A percentile compares a stretch with the other conserved stretches of the same genome.
These are phyloP conservation scores for Excoecaria cochinchinensis DNA, from an alignment of 345 rosid genomes.

Conservation along the genomic window DNA sequence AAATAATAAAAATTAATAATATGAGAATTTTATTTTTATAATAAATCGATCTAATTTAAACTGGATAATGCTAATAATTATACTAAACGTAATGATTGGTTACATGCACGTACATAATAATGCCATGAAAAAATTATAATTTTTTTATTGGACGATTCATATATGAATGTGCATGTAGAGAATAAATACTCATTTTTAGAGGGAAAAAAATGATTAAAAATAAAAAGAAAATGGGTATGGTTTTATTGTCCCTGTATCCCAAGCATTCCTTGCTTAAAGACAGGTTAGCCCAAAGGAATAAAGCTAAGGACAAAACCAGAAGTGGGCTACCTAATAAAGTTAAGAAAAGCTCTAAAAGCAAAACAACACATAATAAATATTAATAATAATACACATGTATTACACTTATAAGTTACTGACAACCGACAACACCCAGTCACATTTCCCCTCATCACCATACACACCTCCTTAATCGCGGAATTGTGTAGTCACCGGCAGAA, in stretches of 20 bases:
- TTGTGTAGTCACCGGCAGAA: conserved; percentile 41
- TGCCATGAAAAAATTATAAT: too few species aligned
- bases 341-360: conserved; percentile 15
- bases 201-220: neutral
- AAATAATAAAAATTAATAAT: too few species aligned
- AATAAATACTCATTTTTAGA: neutral
- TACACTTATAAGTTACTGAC: conserved; percentile 25
- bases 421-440: conserved; percentile 40
- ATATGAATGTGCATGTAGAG: too few species aligned
- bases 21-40: too few species aligned
- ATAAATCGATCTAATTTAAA: too few species aligned
- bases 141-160: too few species aligned
- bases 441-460: too few species aligned
- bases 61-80: too few species aligned
- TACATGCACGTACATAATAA: too few species aligned
- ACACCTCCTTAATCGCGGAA: neutral
- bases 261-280: conserved; percentile 81
- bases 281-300: conserved; percentile 61
- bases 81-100: too few species aligned
- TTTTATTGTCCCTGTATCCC: conserved; percentile 54
- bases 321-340: conserved; percentile 21
- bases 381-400: neutral
- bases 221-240: conserved; percentile 22
- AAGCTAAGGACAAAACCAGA: conserved; percentile 40
- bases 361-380: neutral